Conservation (phyloP, 2,329 filamentous ascomycete genomes). For the Cercospora nicotianae region DNA sequence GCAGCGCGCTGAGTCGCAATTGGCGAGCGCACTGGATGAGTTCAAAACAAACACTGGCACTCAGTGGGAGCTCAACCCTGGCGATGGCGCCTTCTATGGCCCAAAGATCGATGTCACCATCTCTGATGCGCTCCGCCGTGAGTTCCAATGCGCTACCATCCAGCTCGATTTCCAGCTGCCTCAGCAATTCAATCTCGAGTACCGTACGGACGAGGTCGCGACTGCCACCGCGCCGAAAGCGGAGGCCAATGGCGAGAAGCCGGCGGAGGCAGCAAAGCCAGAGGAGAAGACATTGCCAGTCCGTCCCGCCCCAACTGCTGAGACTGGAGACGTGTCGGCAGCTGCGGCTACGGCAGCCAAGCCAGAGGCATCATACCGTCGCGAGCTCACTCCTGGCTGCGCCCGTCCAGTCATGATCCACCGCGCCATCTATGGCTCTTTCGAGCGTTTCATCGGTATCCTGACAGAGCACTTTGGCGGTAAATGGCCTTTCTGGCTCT, state of each 20-base stretch:
- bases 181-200: constrained; percentile 83
- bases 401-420: constrained; percentile 84
- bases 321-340: constrained; percentile 19
- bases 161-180: constrained; percentile 89
- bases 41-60: constrained; percentile 66
- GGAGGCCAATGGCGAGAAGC: constrained; percentile 31
- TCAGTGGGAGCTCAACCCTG: constrained; percentile 87
- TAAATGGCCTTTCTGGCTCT: constrained; percentile 89
- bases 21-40: constrained; percentile 74
- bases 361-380: constrained; percentile 39
- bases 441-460: constrained; percentile 70
- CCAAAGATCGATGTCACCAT: constrained; percentile 99
- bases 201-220: constrained; percentile 69
- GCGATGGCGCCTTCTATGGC: constrained; percentile 96
- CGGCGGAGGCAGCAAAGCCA: constrained; percentile 42
- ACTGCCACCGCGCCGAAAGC: constrained; percentile 38
- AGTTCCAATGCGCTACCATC: constrained; percentile 89
- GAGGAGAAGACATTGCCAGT: constrained; percentile 34
- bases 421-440: constrained; percentile 73
- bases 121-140: constrained; percentile 78
- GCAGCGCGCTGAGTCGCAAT: constrained; percentile 80
- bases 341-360: constrained; percentile 35
- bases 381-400: constrained; percentile 66
- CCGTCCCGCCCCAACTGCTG: constrained; percentile 36
- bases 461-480: constrained; percentile 81